A percentile compares a stretch with the other conserved stretches of the same genome.
Conservation (phyloP, 2,329 filamentous ascomycete genomes). For the Fonsecaea erecta region DNA sequence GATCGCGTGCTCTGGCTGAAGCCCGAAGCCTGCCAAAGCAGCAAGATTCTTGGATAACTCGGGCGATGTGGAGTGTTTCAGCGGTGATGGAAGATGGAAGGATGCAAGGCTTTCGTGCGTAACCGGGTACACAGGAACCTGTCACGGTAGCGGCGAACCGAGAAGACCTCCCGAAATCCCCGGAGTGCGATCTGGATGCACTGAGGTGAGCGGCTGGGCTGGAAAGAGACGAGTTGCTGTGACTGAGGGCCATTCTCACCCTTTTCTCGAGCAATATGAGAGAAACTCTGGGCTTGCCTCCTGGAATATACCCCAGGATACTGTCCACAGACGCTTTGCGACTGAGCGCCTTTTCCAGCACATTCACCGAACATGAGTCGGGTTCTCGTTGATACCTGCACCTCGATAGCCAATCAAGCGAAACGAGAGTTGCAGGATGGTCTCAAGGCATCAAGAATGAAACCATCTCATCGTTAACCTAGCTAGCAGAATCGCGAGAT, state of each 20-base stretch:
- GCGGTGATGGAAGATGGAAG: neutral
- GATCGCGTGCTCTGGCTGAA: slow-evolving; percentile 14
- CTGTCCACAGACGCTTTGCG: neutral
- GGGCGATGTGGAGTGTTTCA: neutral
- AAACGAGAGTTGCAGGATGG: neutral
- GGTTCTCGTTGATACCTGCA: neutral
- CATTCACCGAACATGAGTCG: neutral
- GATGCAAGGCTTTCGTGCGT: slow-evolving; percentile 1
- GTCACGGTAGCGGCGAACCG: neutral
- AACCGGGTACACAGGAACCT: neutral
- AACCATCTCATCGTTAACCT: neutral
- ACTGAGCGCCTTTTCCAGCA: neutral
- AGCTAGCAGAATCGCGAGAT: neutral
- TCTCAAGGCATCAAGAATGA: no score
- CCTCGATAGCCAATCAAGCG: neutral
- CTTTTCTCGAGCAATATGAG: neutral
- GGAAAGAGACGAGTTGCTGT: neutral
- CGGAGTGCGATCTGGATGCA: neutral
- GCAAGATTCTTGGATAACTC: slow-evolving; percentile 5
- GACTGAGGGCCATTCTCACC: neutral
- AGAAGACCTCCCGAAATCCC: neutral
- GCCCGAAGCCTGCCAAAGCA: slow-evolving; percentile 15
- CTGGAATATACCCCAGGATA: neutral
- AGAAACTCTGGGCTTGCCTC: neutral
- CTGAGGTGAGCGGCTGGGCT: neutral